Percentiles rank a stretch among this genome's conserved stretches.
Conservation (phyloP, 1,139 yeast genomes). For the Scheffersomyces cryptocercus region DNA sequence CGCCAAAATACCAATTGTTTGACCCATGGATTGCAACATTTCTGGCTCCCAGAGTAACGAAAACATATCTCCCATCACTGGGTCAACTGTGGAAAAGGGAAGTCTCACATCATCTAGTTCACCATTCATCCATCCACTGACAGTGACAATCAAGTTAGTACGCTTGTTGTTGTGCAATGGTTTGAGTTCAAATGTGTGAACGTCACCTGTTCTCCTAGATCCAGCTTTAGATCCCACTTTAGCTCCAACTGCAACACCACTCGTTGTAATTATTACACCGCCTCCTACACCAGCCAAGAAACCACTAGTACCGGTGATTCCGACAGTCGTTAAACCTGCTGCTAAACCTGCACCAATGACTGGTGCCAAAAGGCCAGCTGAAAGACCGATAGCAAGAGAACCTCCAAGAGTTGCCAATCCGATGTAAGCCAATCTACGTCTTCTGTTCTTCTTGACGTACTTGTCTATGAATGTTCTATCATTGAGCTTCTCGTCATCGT, state of each 20-base stretch:
- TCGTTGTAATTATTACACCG: conserved; percentile 87
- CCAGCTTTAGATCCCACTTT: conserved; percentile 86
- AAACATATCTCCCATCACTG: conserved; percentile 94
- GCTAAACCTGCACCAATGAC: conserved; percentile 98
- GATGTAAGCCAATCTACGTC: conserved; percentile 76
- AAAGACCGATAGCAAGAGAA: conserved; percentile 86
- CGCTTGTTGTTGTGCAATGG: conserved; percentile 92
- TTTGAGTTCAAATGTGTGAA: conserved; percentile 87
- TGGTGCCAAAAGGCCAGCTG: conserved; percentile 95
- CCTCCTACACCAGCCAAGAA: conserved; percentile 98
- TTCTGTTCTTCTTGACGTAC: conserved; percentile 64
- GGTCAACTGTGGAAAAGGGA: conserved; percentile 95
- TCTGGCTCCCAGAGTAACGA: conserved; percentile 98
- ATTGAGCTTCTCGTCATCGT: conserved; percentile 71
- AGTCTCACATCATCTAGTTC: conserved; percentile 92
- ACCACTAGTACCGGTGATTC: conserved; percentile 87
- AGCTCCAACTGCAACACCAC: conserved; percentile 92
- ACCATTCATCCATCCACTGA: conserved; percentile 98
- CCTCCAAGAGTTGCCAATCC: conserved; percentile 99
- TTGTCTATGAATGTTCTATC: conserved; percentile 71
- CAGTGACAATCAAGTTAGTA: conserved; percentile 84
- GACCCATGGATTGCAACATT: conserved; percentile 94
- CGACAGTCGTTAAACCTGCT: conserved; percentile 93
- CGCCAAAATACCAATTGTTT: conserved; percentile 89
- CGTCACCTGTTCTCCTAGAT: conserved; percentile 84